phyloP scores from a whole-genome alignment of 1,284 basidiomycete genomes.

The Volvariella volvacea region DNA sequence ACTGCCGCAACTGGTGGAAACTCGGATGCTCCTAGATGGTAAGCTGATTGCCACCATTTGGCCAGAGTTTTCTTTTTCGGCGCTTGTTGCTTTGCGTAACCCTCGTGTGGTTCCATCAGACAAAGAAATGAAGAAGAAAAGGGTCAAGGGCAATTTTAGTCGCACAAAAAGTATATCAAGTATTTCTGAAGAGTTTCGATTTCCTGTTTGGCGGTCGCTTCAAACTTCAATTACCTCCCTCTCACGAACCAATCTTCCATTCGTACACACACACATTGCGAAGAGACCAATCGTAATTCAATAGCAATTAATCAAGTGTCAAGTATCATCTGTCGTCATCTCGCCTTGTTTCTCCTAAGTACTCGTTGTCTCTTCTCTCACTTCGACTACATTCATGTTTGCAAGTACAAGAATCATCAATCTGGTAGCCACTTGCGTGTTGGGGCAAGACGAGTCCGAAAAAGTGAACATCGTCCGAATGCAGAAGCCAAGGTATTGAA shows the following conservation, averaged over 20 bases:
- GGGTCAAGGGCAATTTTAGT: conserved; percentile 22
- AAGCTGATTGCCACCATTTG: conserved; percentile 5
- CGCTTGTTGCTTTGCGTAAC: conserved; percentile 4
- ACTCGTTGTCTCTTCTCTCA: conserved; percentile 9
- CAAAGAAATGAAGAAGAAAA: conserved; percentile 14
- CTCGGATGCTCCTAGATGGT: conserved; percentile 14
- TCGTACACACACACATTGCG: conserved; percentile 11
- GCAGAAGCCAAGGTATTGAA: conserved; percentile 2
- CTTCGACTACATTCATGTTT: conserved; percentile 35
- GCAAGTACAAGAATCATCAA: conserved; percentile 36
- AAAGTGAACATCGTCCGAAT: not conserved
- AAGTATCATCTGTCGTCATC: conserved; percentile 20
- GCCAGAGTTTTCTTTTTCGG: not conserved
- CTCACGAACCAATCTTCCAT: conserved; percentile 20
- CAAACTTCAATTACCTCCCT: conserved; percentile 13
- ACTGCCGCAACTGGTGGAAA: conserved; percentile 6
- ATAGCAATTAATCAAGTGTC: conserved; percentile 24
- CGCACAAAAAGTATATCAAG: conserved; percentile 12
- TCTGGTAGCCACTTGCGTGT: conserved; percentile 9
- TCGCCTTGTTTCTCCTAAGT: conserved; percentile 18
- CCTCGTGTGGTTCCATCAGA: conserved; percentile 12
- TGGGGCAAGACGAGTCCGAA: too few species aligned
- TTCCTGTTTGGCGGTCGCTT: conserved; percentile 15
- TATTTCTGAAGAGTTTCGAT: conserved; percentile 17
- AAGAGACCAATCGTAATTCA: conserved; percentile 23